Conservation (phyloP, 352 stramenopile species). For the Globisporangium canariense region DNA sequence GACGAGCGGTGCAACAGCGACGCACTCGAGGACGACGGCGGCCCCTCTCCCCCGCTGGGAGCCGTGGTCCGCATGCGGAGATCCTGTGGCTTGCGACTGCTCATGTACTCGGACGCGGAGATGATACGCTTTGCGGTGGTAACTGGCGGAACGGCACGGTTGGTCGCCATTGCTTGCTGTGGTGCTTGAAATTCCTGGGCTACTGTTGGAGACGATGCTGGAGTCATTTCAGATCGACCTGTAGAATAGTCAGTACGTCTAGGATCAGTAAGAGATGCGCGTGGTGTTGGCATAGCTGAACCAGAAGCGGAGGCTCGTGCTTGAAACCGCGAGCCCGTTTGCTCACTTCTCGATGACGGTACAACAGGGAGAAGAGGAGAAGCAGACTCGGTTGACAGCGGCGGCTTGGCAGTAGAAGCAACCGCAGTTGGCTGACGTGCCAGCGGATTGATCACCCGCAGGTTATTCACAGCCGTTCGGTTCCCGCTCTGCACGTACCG, state of each 20-base stretch:
- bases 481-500: slow-evolving; percentile 73
- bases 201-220: slow-evolving; percentile 5
- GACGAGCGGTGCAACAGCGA: slow-evolving; percentile 4
- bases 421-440: slow-evolving; percentile 13
- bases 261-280: background rate
- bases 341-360: background rate
- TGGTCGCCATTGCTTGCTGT: background rate
- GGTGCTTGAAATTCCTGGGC: background rate
- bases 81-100: slow-evolving; percentile 15
- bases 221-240: slow-evolving; percentile 3
- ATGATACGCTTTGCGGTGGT: slow-evolving; percentile 10
- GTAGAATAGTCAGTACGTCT: slow-evolving; percentile 1
- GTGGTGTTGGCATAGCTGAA: background rate
- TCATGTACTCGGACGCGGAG: slow-evolving; percentile 16
- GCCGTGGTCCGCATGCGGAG: background rate
- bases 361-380: background rate
- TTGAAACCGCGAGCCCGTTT: background rate
- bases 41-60: background rate
- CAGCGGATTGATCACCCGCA: slow-evolving; percentile 15
- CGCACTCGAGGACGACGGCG: background rate
- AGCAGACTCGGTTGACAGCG: background rate
- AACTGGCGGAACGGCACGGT: background rate
- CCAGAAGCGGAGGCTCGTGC: background rate
- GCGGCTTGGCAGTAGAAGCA: slow-evolving; percentile 2
- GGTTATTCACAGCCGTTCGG: slow-evolving; percentile 22